Percentiles rank a stretch among this genome's conserved stretches.
Conservation (phyloP, 345 rosid species). For the Punica granatum region DNA sequence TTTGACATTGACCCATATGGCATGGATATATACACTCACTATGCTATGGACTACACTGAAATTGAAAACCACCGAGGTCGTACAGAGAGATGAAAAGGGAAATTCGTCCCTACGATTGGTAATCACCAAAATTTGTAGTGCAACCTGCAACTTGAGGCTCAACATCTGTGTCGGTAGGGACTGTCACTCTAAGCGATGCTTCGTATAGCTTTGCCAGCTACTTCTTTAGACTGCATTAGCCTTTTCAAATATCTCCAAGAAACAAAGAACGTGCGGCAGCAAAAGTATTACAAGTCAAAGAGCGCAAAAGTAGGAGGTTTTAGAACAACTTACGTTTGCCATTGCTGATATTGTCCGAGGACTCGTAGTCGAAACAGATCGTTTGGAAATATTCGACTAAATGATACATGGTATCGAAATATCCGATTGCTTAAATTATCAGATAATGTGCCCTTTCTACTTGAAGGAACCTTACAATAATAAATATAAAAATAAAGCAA, state of each 20-base stretch:
- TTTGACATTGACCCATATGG: too few species aligned
- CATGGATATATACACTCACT: too few species aligned
- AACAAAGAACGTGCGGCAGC: neutral
- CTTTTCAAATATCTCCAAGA: neutral
- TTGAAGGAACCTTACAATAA: too few species aligned
- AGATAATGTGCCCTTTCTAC: too few species aligned
- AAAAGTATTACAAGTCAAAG: neutral
- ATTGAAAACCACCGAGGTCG: too few species aligned
- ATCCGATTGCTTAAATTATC: too few species aligned
- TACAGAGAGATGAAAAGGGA: neutral
- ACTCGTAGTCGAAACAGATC: neutral
- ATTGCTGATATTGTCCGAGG: conserved; percentile 1
- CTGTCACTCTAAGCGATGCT: conserved; percentile 43
- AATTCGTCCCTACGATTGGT: conserved; percentile 57
- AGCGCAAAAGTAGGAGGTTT: neutral
- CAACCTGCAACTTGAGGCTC: conserved; percentile 65
- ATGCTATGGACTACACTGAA: too few species aligned
- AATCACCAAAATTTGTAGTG: conserved; percentile 68
- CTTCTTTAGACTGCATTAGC: conserved; percentile 42
- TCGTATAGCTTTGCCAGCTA: conserved; percentile 56
- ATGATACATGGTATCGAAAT: too few species aligned
- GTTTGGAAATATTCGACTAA: too few species aligned
- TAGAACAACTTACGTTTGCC: conserved; percentile 4
- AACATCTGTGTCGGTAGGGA: conserved; percentile 51
- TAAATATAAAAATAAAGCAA: too few species aligned